Evolutionary conservation across 441 rosid genomes (phyloP), one percentile per base, ranked within the genome.

Genomic region (Pelargonium australe): DNA sequence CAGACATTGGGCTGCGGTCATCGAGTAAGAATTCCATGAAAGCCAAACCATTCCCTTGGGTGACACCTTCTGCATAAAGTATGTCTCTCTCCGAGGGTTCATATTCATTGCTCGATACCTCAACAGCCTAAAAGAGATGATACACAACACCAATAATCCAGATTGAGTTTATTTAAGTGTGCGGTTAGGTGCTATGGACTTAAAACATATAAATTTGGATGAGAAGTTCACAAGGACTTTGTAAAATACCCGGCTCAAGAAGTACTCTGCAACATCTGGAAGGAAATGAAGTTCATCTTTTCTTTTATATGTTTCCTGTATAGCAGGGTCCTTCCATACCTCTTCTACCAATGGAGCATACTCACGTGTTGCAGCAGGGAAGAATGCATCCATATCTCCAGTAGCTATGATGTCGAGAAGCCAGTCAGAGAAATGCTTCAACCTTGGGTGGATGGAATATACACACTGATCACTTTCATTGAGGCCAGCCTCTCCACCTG

Each of bases 281-380:
- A 95, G 98, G 83, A 89, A 92, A 77, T 92, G 98, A 49, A 95
- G 99, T 81, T 95, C 94, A 8, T 86, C 88, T 79, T 84, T 92
- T 79, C 99, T 85, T 77, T 68, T 87, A 72, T 87, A 92, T 2
- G 98, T 89, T 34, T 89, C 95, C 78, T 95, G 95, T 73, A 91
- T 85, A 9, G 99, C 99, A 2, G 92, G 95, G 88, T 92, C 97
- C 81, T 79, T 95, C 99, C 98, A 95, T 61, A 92, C 85, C 82
- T 95, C 99, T 73, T 95, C 99, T 60, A 92, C 98, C 73, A 95
- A 79, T 0, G 98, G 99, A 74, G 98, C 99, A 67, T 92, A 95
- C 71, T 95, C 99, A 1, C 98, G 97, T 7, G 99, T 89, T 69
- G 99, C 99, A 1, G 99, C 99, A 16, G 99, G 99, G 75, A 95